These are phyloP conservation scores for Coniella vitis DNA, from an alignment of 2,329 filamentous ascomycete genomes.

Conservation along the genomic window DNA sequence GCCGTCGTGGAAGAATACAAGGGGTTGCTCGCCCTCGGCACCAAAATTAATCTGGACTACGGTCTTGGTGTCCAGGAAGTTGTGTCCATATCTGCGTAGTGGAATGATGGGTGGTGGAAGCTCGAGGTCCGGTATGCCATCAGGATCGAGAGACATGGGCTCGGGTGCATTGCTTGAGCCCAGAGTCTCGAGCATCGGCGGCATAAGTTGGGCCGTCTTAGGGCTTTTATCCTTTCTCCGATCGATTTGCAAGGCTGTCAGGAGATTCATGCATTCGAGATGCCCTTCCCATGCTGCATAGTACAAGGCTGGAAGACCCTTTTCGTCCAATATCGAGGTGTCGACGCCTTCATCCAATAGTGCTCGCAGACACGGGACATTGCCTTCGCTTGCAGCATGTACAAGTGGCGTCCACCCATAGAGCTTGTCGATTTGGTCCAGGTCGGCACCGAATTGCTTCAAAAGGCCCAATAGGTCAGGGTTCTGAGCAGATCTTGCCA, in stretches of 20 bases:
- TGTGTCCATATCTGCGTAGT: conserved; percentile 89
- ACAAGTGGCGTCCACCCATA: conserved; percentile 97
- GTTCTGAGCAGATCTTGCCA: conserved; percentile 79
- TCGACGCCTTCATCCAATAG: conserved; percentile 75
- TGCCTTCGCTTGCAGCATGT: conserved; percentile 92
- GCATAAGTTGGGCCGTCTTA: conserved; percentile 32
- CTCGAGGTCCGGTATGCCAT: conserved; percentile 86
- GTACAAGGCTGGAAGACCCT: conserved; percentile 89
- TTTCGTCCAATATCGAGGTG: conserved; percentile 79
- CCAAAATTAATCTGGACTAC: conserved; percentile 92
- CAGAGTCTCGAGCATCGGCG: conserved; percentile 32
- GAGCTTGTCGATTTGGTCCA: conserved; percentile 89
- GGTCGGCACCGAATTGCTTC: conserved; percentile 77
- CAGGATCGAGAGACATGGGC: conserved; percentile 66
- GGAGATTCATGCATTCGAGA: conserved; percentile 84
- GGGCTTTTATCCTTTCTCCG: conserved; percentile 28
- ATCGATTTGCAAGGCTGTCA: conserved; percentile 38
- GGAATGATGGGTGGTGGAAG: conserved; percentile 95
- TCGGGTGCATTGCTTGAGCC: conserved; percentile 44
- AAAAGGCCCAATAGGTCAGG: conserved; percentile 74
- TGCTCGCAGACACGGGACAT: conserved; percentile 77
- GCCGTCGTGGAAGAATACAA: conserved; percentile 93
- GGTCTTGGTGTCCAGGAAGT: conserved; percentile 96
- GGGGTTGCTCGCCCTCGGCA: conserved; percentile 63
- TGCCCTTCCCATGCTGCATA: conserved; percentile 98